Percentiles rank a stretch among this genome's conserved stretches.
These are phyloP conservation scores for Pythium diclinum DNA, from an alignment of 352 stramenopile genomes.

Conservation along the genomic window DNA sequence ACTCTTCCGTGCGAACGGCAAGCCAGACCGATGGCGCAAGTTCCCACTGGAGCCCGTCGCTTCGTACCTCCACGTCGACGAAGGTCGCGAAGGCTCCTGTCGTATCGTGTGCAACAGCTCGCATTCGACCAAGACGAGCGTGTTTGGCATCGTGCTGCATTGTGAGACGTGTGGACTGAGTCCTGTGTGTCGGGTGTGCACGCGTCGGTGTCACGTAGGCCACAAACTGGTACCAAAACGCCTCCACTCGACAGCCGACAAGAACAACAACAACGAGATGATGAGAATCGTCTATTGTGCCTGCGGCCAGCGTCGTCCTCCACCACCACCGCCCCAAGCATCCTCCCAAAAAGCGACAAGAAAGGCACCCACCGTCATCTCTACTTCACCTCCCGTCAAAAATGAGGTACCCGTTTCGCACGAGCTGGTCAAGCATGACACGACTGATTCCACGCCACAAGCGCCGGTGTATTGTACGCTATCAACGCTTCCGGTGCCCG, in stretches of 20 bases:
- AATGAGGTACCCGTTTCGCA: background rate
- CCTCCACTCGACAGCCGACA: background rate
- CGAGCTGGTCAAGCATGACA: background rate
- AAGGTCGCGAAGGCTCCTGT: conserved; percentile 15
- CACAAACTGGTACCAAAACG: conserved; percentile 29
- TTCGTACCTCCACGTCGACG: conserved; percentile 16
- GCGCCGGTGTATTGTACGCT: background rate
- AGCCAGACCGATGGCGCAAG: conserved; percentile 64
- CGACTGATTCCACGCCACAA: background rate
- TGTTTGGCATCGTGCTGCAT: conserved; percentile 42
- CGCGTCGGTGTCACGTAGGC: conserved; percentile 41
- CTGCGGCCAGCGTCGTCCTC: conserved; percentile 17
- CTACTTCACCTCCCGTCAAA: background rate
- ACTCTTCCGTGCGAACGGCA: conserved; percentile 45
- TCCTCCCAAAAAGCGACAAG: background rate
- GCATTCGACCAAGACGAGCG: conserved; percentile 23
- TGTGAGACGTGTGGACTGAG: conserved; percentile 43
- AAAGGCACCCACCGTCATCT: background rate
- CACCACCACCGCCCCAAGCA: background rate
- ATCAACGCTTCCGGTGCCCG: background rate
- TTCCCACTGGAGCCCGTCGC: conserved; percentile 41
- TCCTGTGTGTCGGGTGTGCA: conserved; percentile 53
- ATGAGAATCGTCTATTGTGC: background rate
- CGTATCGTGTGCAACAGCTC: conserved; percentile 31
- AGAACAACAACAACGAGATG: background rate